phyloP scores from a whole-genome alignment of 371 early-diverging fungal genomes.

The Lichtheimia corymbifera region DNA sequence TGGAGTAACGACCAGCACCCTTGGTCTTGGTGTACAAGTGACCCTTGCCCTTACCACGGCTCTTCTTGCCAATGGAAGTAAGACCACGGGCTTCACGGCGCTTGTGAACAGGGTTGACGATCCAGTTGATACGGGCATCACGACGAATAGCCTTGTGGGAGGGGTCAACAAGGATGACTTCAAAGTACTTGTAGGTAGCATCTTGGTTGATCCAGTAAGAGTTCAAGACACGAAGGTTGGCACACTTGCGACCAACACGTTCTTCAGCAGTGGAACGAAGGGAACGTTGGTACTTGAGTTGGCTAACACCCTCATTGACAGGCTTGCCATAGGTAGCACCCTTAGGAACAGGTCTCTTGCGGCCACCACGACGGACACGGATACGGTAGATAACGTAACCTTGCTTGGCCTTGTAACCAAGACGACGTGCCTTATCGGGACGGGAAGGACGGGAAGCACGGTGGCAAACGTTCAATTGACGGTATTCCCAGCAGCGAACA shows the following conservation, averaged over 20 bases:
- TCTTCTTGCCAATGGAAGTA: conserved; percentile 96
- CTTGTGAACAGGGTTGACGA: conserved; percentile 96
- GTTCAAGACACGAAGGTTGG: conserved; percentile 96
- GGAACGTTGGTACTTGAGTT: conserved; percentile 96
- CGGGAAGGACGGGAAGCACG: conserved; percentile 98
- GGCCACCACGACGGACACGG: conserved; percentile 98
- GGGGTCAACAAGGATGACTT: conserved; percentile 99
- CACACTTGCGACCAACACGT: conserved; percentile 94
- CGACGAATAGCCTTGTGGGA: conserved; percentile 96
- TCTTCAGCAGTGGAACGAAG: conserved; percentile 95
- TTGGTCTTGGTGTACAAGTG: conserved; percentile 97
- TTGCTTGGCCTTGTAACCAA: conserved; percentile 99
- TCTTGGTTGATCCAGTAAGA: conserved; percentile 99
- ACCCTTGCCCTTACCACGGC: conserved; percentile 98
- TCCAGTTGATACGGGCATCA: conserved; percentile 94
- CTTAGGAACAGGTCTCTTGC: conserved; percentile 95
- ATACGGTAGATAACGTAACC: conserved; percentile 98
- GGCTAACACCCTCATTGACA: conserved; percentile 95
- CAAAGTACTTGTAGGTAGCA: conserved; percentile 98
- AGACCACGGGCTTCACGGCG: conserved; percentile 98
- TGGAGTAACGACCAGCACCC: conserved; percentile 91
- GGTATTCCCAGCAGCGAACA: conserved; percentile 98
- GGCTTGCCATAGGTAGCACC: conserved; percentile 99
- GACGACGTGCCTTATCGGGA: conserved; percentile 98
- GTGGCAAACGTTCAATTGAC: conserved; percentile 97